Evolutionary conservation across 345 rosid genomes (phyloP), one percentile per base, ranked within the genome.

Genomic region (Salix caprea): DNA sequence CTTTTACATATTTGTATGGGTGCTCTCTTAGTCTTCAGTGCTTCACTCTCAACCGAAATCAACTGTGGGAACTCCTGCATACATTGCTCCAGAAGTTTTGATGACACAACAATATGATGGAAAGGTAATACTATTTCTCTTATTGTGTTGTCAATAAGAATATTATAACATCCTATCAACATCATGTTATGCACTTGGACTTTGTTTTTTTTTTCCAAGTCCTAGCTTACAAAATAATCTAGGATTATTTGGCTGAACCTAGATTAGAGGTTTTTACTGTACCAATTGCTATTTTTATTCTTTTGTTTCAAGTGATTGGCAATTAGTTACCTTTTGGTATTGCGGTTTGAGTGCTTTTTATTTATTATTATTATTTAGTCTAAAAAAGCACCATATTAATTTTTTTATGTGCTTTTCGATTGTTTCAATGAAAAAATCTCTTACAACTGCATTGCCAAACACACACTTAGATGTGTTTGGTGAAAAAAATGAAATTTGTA

Each of bases 21-120:
- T 71, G 36, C 64, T 52, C 70, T 74, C 23, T 65, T 64, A 81
- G 84, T 81, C 84, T 60, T 77, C 81, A 16, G 78, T 81, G 75
- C 81, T 81, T 69, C 84, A 81, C 66, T 81, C 84, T n/a, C 84
- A 81, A 65, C 84, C 84, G 34, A 81, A 77, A 54, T 81, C 84
- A 32, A 77, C 84, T 1, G 84, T 81, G 70, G 84, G 84, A 77
- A 81, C 84, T 48, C 84, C 84, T 46, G 84, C 84, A 44, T 81
- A 81, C 70, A 81, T 81, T 44, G 84, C 84, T 68, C 84, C 84
- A 26, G 84, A 81, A 74, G 84, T 81, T 52, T 65, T 77, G 65
- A 50, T 77, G 72, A 73, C 66, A 68, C 84, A 77, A 46, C 81
- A 81, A 54, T 81, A 81, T 64, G 84, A 81, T 73, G 84, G 84